phyloP scores from a whole-genome alignment of 2,329 filamentous ascomycete species.

The Colletotrichum higginsianum region DNA sequence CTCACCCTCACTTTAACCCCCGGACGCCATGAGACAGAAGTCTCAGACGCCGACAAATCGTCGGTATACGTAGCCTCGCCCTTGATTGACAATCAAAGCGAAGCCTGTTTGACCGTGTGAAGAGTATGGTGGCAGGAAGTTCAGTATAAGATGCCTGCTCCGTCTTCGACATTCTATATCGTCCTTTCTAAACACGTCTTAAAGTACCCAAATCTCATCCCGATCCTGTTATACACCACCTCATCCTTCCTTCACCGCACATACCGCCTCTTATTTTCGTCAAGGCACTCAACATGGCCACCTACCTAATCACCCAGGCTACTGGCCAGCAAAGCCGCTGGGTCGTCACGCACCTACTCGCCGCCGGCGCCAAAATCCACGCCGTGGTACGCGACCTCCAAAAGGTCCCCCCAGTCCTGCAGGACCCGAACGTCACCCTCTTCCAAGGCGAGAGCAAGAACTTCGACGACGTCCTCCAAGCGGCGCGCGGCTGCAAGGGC shows the following conservation, averaged over 20 bases:
- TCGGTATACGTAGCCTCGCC: too few relatives aligned
- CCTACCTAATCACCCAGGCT: constrained; percentile 54
- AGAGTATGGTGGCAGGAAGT: too few relatives aligned
- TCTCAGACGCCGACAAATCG: too few relatives aligned
- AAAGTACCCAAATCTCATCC: neutral
- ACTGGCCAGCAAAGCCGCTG: constrained; percentile 52
- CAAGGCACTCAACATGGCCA: constrained; percentile 47
- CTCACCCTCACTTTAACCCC: too few relatives aligned
- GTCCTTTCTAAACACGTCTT: too few relatives aligned
- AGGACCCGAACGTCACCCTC: constrained; percentile 48
- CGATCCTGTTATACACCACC: neutral
- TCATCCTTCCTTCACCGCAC: neutral
- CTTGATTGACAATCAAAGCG: too few relatives aligned
- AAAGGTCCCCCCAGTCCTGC: constrained; percentile 48
- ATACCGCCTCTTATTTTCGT: neutral
- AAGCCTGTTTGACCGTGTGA: too few relatives aligned
- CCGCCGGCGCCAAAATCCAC: constrained; percentile 52
- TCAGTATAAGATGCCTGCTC: too few relatives aligned
- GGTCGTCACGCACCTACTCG: constrained; percentile 52
- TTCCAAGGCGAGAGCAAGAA: constrained; percentile 55
- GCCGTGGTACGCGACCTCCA: constrained; percentile 54
- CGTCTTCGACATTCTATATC: too few relatives aligned
- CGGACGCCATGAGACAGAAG: too few relatives aligned
- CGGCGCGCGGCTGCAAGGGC: constrained; percentile 52
- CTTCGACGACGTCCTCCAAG: constrained; percentile 49